phyloP scores from a whole-genome alignment of 73 alveolate species.

The Effrenium voratum region DNA sequence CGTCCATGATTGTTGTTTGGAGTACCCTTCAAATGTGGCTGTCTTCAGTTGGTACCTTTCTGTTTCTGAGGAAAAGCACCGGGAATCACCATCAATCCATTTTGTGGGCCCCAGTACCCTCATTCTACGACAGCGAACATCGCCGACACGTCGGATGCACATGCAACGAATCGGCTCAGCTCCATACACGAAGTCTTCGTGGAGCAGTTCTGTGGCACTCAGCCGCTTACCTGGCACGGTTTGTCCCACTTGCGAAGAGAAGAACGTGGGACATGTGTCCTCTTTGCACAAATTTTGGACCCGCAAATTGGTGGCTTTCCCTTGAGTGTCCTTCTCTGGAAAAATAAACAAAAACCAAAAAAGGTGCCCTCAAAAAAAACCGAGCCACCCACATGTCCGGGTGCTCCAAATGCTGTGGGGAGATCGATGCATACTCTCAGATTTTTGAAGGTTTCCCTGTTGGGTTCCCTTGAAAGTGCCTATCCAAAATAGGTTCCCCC shows the following conservation, averaged over 20 bases:
- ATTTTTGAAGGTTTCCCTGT: too few species aligned
- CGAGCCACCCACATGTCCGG: not conserved
- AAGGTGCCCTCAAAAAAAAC: not conserved
- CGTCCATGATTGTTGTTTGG: not conserved
- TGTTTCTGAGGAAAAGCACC: not conserved
- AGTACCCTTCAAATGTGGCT: not conserved
- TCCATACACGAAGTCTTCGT: conserved; percentile 36
- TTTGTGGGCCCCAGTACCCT: not conserved
- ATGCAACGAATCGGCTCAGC: too few species aligned
- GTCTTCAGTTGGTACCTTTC: not conserved
- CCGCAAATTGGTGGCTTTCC: not conserved
- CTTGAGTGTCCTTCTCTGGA: not conserved
- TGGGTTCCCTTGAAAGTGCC: too few species aligned
- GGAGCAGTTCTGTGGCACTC: conserved; percentile 67
- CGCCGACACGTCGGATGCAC: too few species aligned
- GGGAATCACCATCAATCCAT: not conserved
- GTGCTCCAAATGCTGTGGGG: not conserved
- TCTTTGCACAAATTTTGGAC: not conserved
- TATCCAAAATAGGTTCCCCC: too few species aligned
- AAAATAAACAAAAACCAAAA: not conserved
- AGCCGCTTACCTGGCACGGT: conserved; percentile 56
- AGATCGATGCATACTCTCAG: too few species aligned
- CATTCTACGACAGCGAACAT: not conserved
- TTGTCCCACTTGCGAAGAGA: not conserved
- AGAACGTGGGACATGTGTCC: not conserved